phyloP scores from a whole-genome alignment of 768 basidiomycete genomes.

The Ramaria sp. region DNA sequence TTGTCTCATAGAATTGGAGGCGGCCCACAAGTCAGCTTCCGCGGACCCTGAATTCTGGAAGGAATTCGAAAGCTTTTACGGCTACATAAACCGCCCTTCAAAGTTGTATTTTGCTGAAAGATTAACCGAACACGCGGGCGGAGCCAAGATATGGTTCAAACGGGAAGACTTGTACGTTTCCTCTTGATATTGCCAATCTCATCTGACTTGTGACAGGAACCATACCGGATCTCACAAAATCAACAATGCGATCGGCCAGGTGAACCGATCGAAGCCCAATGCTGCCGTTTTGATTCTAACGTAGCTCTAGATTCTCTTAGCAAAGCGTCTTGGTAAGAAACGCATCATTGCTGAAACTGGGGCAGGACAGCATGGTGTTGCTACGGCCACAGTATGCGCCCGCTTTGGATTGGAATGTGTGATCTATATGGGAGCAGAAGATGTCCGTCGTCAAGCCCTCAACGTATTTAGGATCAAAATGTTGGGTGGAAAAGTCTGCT shows the following conservation, averaged over 20 bases:
- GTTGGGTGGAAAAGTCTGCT: conserved; percentile 77
- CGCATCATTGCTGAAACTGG: conserved; percentile 99
- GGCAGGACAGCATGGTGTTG: conserved; percentile 97
- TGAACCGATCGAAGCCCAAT: conserved; percentile 19
- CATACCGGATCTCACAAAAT: conserved; percentile 99
- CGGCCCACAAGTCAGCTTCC: conserved; percentile 79
- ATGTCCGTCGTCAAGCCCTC: conserved; percentile 88
- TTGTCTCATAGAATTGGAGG: conserved; percentile 81
- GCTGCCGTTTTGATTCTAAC: conserved; percentile 2
- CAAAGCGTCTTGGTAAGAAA: conserved; percentile 88
- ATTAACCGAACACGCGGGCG: conserved; percentile 80
- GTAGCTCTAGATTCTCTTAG: conserved; percentile 70
- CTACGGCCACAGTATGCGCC: conserved; percentile 96
- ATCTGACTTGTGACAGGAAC: conserved; percentile 42
- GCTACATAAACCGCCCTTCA: conserved; percentile 93
- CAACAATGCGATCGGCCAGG: conserved; percentile 97
- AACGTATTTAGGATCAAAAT: conserved; percentile 98
- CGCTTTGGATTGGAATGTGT: conserved; percentile 92
- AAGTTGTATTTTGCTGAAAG: conserved; percentile 87
- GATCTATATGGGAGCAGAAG: conserved; percentile 97
- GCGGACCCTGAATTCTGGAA: conserved; percentile 87
- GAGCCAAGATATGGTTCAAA: conserved; percentile 97
- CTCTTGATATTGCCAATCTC: neutral
- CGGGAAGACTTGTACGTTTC: conserved; percentile 73
- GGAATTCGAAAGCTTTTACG: conserved; percentile 79